A percentile compares a stretch with the other conserved stretches of the same genome.
Evolutionary conservation across 108 stramenopile species (phyloP).

Genomic region (Nitzschia sp.): DNA sequence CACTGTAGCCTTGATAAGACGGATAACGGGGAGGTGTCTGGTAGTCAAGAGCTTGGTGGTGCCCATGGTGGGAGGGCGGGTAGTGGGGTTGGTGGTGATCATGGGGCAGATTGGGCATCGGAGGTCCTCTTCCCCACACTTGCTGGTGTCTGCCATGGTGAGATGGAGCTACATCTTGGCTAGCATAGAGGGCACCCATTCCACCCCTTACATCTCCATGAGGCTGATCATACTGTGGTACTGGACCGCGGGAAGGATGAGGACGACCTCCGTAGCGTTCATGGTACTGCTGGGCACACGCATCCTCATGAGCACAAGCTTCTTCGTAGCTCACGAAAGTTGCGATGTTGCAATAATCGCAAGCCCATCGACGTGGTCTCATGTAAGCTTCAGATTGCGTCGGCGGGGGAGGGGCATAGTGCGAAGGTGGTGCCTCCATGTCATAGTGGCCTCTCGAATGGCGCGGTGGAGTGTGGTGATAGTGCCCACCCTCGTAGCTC

Average conservation of each 20-base stretch:
- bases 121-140: conserved; percentile 45
- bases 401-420: conserved; percentile 4
- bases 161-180: conserved; percentile 41
- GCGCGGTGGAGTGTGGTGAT: conserved; percentile 26
- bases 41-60: conserved; percentile 24
- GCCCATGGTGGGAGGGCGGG: conserved; percentile 19
- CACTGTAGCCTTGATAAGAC: conserved; percentile 22
- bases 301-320: conserved; percentile 78
- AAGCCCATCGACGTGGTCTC: conserved; percentile 70
- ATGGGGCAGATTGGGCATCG: conserved; percentile 41
- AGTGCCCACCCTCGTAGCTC: conserved; percentile 22
- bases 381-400: conserved; percentile 6
- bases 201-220: conserved; percentile 20
- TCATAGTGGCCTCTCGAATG: conserved; percentile 29
- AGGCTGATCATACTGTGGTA: conserved; percentile 32
- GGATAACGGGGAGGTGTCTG: conserved; percentile 26
- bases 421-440: conserved; percentile 18
- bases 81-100: conserved; percentile 31
- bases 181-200: conserved; percentile 36
- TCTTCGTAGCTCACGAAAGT: conserved; percentile 81
- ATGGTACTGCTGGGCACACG: conserved; percentile 52
- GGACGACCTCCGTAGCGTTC: conserved; percentile 31
- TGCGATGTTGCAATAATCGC: conserved; percentile 78
- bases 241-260: conserved; percentile 24
- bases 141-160: conserved; percentile 19